Percentiles rank a stretch among this genome's conserved stretches.
Conservation (phyloP, 768 basidiomycete species). For the Infundibulicybe gibba region DNA sequence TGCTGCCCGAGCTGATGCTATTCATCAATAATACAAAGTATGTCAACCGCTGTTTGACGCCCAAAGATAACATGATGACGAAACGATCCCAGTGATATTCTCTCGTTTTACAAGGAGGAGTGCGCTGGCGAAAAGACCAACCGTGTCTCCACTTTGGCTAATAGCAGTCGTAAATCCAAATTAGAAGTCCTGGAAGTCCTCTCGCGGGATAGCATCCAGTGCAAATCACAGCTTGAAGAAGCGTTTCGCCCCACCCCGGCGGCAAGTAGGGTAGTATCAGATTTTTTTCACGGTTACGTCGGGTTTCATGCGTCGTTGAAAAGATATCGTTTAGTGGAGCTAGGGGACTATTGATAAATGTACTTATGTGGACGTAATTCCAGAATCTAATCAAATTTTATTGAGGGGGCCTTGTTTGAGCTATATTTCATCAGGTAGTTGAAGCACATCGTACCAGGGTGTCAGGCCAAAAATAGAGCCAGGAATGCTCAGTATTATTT, state of each 20-base stretch:
- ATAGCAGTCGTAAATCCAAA: conserved; percentile 3
- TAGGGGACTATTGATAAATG: not conserved
- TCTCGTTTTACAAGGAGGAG: conserved; percentile 10
- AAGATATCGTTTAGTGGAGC: not conserved
- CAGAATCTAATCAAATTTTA: too few species aligned
- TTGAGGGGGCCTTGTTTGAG: too few species aligned
- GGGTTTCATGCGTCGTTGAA: not conserved
- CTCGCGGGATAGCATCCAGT: not conserved
- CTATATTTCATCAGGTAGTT: too few species aligned
- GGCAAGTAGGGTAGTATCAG: not conserved
- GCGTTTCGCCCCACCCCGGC: not conserved
- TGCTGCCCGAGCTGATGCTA: conserved; percentile 4
- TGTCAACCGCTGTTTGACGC: not conserved
- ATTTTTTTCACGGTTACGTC: not conserved
- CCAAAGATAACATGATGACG: conserved; percentile 9
- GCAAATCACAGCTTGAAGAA: not conserved
- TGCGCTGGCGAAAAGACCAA: conserved; percentile 2
- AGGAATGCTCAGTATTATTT: too few species aligned
- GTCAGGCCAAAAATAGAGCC: too few species aligned
- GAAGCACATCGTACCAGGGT: too few species aligned
- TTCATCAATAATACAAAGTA: conserved; percentile 8
- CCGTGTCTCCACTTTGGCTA: conserved; percentile 6
- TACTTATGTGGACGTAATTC: too few species aligned
- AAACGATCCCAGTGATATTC: conserved; percentile 7
- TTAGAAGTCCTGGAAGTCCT: conserved; percentile 1